Base-by-base conservation (phyloP, 2,329 filamentous ascomycete genomes). In the Penicillium sp. region DNA sequence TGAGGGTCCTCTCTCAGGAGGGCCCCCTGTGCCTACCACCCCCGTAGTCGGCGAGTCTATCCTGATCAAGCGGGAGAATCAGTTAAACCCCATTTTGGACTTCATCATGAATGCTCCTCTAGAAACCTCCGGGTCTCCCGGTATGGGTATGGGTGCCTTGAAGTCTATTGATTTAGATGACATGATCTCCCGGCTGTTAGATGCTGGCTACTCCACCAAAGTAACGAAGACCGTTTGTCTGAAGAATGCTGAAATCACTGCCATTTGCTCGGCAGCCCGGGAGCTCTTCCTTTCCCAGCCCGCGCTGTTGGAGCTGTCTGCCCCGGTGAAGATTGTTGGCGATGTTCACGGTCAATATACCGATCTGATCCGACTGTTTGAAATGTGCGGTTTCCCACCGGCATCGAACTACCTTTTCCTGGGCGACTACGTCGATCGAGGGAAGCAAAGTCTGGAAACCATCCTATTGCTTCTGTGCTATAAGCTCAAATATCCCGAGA, bases 291-390 rank as follows among this genome's bases (percentile, higher is more conserved):
- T 98, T 6, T 88, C 84, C 4, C 92, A 98, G 60, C 92, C 92
- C 3, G 88, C 92, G 1, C 73, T 98, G 15, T 69, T 98, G 39
- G 92, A 98, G 66, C 76, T 98, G 30, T 84, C 90, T 47, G 86
- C 92, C 3, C 90, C 92, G 0, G 92, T 98, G 58, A 98, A 98
- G 70, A 93, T 98, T 56, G 92, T 96, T 17, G 90, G 90, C 34
- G 90, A 96, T 61, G 87, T 96, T 10, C 90, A 96, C 61, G 90
- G 90, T 34, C 90, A 96, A 65, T 96, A 95, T 64, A 94, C 88
- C 8, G 90, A 96, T 64, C 71, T 96, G 35, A 93, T 96, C 56
- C 82, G 90, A 47, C 86, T 96, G 77, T 96, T 96, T 58, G 90
- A 96, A 65, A 95, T 95, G 89, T 95, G 90, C 60, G 90, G 90